phyloP scores from a whole-genome alignment of 2,329 filamentous ascomycete species.

The Colletotrichum sp. region DNA sequence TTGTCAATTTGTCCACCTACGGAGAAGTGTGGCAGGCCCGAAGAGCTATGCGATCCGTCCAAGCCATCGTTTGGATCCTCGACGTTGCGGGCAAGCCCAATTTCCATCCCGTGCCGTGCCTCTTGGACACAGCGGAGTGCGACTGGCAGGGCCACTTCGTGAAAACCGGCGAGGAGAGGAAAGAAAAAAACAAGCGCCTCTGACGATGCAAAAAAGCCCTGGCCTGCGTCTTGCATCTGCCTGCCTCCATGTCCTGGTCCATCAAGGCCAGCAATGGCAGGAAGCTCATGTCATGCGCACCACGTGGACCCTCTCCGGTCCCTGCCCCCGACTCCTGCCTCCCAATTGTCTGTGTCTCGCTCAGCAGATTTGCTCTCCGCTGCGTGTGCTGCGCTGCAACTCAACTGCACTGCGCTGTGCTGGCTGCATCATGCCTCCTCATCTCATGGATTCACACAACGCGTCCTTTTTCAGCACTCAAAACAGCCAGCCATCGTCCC shows the following conservation, averaged over 20 bases:
- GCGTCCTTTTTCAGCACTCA: not conserved
- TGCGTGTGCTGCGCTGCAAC: not conserved
- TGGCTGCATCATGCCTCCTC: not conserved
- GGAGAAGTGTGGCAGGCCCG: not conserved
- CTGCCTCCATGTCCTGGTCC: not conserved
- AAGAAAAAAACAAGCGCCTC: not conserved
- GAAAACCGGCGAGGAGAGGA: not conserved
- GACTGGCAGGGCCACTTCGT: not conserved
- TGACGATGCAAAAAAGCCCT: conserved; percentile 5
- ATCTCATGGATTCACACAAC: not conserved
- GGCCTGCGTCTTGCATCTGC: not conserved
- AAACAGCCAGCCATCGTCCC: not conserved
- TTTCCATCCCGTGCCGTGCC: not conserved
- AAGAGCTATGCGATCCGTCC: not conserved
- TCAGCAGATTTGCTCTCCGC: not conserved
- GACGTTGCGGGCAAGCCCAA: not conserved
- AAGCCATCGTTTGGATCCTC: not conserved
- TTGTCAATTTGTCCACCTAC: not conserved
- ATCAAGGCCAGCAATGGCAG: not conserved
- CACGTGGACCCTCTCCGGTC: conserved; percentile 23
- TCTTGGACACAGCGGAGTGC: not conserved
- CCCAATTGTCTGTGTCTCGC: not conserved
- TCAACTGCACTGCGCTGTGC: not conserved
- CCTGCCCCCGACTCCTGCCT: not conserved
- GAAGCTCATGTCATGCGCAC: conserved; percentile 19